Conservation (phyloP, 108 stramenopile genomes). For the Pseudonitzschia multistriata region DNA sequence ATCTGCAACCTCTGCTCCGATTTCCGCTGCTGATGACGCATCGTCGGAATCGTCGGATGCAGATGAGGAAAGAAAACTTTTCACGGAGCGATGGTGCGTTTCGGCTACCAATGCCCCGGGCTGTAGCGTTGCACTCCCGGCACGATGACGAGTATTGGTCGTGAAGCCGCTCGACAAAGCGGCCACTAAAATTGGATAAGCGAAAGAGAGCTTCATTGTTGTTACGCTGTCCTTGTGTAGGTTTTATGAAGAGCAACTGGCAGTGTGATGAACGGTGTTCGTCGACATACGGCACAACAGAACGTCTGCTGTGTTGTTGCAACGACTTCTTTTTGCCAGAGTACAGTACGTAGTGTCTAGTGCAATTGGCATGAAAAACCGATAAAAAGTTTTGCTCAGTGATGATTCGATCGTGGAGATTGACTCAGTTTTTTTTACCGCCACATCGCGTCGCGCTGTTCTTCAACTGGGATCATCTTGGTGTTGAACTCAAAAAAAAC, state of each 20-base stretch:
- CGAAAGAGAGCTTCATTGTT: slow-evolving; percentile 1
- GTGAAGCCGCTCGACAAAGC: not conserved
- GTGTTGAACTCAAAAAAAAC: too few species aligned
- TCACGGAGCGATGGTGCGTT: not conserved
- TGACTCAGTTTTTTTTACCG: not conserved
- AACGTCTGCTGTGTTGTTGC: not conserved
- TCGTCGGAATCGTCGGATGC: not conserved
- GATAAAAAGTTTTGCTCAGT: too few species aligned
- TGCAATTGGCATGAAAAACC: not conserved
- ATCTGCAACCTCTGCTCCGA: not conserved
- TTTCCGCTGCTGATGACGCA: not conserved
- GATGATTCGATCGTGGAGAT: not conserved
- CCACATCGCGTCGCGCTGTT: not conserved
- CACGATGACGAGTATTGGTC: not conserved
- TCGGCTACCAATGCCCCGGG: not conserved
- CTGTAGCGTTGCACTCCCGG: not conserved
- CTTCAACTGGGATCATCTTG: too few species aligned
- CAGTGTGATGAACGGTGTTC: not conserved
- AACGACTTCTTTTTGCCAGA: not conserved
- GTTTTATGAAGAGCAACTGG: not conserved
- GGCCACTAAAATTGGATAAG: not conserved
- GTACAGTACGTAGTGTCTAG: not conserved
- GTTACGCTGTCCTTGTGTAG: not conserved
- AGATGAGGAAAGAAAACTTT: not conserved
- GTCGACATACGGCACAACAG: not conserved